phyloP scores from a whole-genome alignment of 805 yeast species.

The Zygoascus bituminiphila region DNA sequence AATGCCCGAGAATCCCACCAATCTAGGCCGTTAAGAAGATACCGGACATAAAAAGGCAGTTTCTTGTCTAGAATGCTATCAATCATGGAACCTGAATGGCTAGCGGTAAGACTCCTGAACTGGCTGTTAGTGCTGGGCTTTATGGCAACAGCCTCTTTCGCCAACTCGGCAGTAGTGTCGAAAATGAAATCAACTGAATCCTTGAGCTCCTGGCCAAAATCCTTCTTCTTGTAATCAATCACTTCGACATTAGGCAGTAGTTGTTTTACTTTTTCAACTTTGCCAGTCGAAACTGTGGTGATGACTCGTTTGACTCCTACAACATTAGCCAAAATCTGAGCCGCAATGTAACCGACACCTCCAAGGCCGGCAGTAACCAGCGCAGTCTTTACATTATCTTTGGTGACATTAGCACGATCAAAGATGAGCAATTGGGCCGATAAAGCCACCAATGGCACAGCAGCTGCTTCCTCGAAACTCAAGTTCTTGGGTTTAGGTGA shows the following conservation, averaged over 20 bases:
- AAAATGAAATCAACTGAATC: conserved; percentile 14
- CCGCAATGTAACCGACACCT: conserved; percentile 15
- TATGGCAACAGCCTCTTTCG: conserved; percentile 9
- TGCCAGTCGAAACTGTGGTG: conserved; percentile 18
- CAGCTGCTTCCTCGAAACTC: not conserved
- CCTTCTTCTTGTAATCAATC: conserved; percentile 18
- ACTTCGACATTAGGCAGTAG: conserved; percentile 18
- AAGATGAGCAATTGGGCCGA: not conserved
- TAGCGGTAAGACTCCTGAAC: conserved; percentile 11
- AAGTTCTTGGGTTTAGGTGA: conserved; percentile 19
- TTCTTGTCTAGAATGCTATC: not conserved
- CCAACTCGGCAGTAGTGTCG: conserved; percentile 16
- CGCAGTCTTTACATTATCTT: conserved; percentile 7
- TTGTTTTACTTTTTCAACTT: conserved; percentile 10
- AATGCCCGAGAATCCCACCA: conserved; percentile 1
- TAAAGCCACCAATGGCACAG: not conserved
- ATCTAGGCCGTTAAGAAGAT: conserved; percentile 2
- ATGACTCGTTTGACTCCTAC: conserved; percentile 16
- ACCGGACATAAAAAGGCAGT: not conserved
- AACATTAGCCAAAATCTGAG: conserved; percentile 18
- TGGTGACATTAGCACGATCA: not conserved
- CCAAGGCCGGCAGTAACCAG: conserved; percentile 17
- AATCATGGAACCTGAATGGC: conserved; percentile 5
- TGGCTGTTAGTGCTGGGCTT: conserved; percentile 11
- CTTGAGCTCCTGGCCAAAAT: conserved; percentile 11